Base-by-base conservation (phyloP, 1,284 basidiomycete genomes). In the Athelia sp. region DNA sequence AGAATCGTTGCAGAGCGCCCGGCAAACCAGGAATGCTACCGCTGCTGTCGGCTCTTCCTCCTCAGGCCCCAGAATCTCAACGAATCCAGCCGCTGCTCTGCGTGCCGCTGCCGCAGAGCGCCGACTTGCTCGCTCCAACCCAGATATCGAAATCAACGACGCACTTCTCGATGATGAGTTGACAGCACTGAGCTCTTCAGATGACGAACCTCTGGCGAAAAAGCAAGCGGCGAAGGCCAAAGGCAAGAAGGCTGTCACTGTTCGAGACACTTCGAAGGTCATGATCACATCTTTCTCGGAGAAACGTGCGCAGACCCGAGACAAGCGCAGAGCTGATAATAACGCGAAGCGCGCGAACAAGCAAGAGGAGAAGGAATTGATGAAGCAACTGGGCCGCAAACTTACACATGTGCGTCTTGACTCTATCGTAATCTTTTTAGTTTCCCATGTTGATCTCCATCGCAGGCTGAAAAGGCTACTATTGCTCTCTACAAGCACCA, bases 341-440 rank as follows among this genome's bases (percentile, higher is more conserved):
- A 51, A 52, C 3, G 62, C 68, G 48, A 68, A 63, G 48, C 57
- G 56, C 43, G 68, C 58, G 24, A 63, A 63, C 44, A 77, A 70
- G 56, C 58, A 54, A 47, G 79, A 83, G 60, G 79, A 88, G 61
- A 61, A 56, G 31, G 71, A 64, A 36, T 58, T 88, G 49, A 65
- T 65, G 42, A 59, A 62, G 51, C 72, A 82, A 59, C 68, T 92
- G 4, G 87, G 87, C 4, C 78, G 90, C 29, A 81, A 74, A 54
- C 69, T 93, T 51, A 93, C 89, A 18, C 67, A 74, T 60, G 87
- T 87, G 63, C 45, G 67, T 59, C 43, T 13, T 31, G 14, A 36
- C 11, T 47, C 93, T 83, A 82, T 90, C 3, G 92, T 94, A 68
- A 90, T 79, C 65, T 79, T 84, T 8, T 74, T 81, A 3, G 65